These are phyloP conservation scores for Wickerhamiella sorbophila DNA, from an alignment of 805 yeast genomes.

Conservation along the genomic window DNA sequence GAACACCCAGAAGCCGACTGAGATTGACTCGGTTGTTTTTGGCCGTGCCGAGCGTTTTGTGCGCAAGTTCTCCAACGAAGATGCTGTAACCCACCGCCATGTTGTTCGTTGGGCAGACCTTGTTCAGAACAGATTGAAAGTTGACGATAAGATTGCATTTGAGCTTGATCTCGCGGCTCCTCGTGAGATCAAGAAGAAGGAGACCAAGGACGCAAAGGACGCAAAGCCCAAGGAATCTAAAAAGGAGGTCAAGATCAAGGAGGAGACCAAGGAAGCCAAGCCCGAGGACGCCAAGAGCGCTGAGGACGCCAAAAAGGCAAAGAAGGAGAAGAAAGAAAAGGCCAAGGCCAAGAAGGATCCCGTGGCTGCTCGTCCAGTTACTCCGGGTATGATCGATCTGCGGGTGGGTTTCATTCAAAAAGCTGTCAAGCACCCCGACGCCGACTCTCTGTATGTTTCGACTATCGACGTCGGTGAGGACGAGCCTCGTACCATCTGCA, in stretches of 20 bases:
- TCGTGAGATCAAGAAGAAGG: slow-evolving; percentile 47
- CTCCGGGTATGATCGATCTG: slow-evolving; percentile 76
- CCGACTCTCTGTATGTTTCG: slow-evolving; percentile 90
- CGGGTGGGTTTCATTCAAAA: slow-evolving; percentile 95
- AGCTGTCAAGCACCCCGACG: slow-evolving; percentile 94
- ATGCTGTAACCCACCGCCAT: slow-evolving; percentile 59
- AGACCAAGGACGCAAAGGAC: slow-evolving; percentile 26
- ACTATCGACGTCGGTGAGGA: slow-evolving; percentile 94
- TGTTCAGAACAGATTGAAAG: slow-evolving; percentile 54
- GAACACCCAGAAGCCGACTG: slow-evolving; percentile 46
- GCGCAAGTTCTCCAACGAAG: slow-evolving; percentile 40
- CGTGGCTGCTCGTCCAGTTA: slow-evolving; percentile 27
- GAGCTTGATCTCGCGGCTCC: slow-evolving; percentile 53
- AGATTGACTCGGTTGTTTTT: slow-evolving; percentile 59
- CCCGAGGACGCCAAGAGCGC: slow-evolving; percentile 13
- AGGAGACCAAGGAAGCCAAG: slow-evolving; percentile 18
- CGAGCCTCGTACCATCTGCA: slow-evolving; percentile 96
- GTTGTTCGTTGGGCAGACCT: slow-evolving; percentile 86
- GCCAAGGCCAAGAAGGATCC: slow-evolving; percentile 43
- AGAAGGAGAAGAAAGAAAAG: slow-evolving; percentile 25
- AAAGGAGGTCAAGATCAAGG: slow-evolving; percentile 22
- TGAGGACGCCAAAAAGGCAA: slow-evolving; percentile 13
- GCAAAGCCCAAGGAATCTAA: slow-evolving; percentile 9
- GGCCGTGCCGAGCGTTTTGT: slow-evolving; percentile 50
- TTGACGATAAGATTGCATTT: slow-evolving; percentile 38